A percentile compares a stretch with the other conserved stretches of the same genome.
phyloP scores from a whole-genome alignment of 306 rosid species.

The Quercus bicolor region DNA sequence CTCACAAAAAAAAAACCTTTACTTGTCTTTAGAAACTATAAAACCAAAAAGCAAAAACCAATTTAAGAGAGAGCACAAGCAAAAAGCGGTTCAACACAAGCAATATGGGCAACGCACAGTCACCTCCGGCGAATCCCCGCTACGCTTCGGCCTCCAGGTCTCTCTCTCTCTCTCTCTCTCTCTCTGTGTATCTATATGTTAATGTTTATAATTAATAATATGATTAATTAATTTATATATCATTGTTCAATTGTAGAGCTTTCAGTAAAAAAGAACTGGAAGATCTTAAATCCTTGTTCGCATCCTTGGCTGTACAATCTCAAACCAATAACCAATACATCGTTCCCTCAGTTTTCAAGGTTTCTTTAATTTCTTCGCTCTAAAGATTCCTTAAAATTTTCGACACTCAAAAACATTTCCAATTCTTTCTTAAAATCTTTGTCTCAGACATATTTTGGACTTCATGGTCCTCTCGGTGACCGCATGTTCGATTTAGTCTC shows the following conservation, averaged over 20 bases:
- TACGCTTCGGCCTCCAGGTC: slow-evolving; percentile 72
- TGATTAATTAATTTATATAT: neutral
- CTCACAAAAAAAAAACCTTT: too few species aligned
- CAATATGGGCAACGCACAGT: slow-evolving; percentile 53
- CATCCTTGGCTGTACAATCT: slow-evolving; percentile 59
- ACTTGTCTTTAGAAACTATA: neutral
- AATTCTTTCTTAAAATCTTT: neutral
- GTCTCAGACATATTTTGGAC: slow-evolving; percentile 53
- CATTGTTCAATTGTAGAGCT: slow-evolving; percentile 47
- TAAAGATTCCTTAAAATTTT: neutral
- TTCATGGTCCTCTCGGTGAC: slow-evolving; percentile 66
- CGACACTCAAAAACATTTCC: neutral
- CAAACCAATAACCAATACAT: slow-evolving; percentile 42
- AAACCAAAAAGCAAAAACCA: neutral
- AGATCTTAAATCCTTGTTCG: slow-evolving; percentile 54
- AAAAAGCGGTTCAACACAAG: neutral
- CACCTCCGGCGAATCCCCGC: slow-evolving; percentile 42
- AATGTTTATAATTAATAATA: neutral
- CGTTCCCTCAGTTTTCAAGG: slow-evolving; percentile 71
- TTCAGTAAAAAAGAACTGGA: slow-evolving; percentile 58
- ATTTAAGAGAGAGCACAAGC: neutral
- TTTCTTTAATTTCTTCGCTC: slow-evolving; percentile 8
- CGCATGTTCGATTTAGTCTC: slow-evolving; percentile 69
- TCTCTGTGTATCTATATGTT: neutral
- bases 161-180: neutral